Evolutionary conservation across 768 basidiomycete species (phyloP), one percentile per base, ranked within the genome.

Genomic region (Asterophora lycoperdoides): DNA sequence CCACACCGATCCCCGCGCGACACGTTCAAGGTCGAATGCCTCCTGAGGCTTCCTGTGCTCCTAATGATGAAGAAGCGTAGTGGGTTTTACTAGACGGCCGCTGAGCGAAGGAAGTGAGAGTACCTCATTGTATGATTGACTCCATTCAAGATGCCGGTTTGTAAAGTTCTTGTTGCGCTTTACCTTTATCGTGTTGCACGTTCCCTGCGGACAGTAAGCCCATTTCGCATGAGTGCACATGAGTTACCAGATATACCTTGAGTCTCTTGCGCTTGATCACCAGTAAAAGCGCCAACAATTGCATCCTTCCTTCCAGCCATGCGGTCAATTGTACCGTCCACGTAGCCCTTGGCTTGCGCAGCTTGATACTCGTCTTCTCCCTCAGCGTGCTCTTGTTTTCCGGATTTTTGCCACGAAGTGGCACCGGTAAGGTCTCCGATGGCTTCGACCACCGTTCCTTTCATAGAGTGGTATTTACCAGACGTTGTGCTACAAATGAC

Each of bases 351-450:
- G 17, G 73, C 72, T 52, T 77, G 69, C 7, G 77, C 77, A 15
- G 75, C 74, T n/a, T 73, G 71, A 61, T 68, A 68, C 59, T 77
- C 76, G 13, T 68, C 68, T 59, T 80, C 77, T 39, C 79, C 79
- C 28, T 68, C 57, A 1, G 69, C 71, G 55, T 80, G 80, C 60
- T 80, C 78, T 51, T 76, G 51, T 58, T 74, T 70, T 15, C 80
- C 80, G 7, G 72, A 71, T 14, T 68, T 55, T 42, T 70, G 60
- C 78, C 75, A 78, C 2, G 72, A 63, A 3, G 56, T 58, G 6
- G 71, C 61, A 11, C 77, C 78, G 9, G 78, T 6, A 3, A 23
- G 23, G 23, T 23, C 23, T 23, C 78, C 29, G 52, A 68, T 17
- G 75, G 75, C 60, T 76, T 75, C 14, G 59, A 23, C 23, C 23